Evolutionary conservation across 1,284 basidiomycete genomes (phyloP), one percentile per base, ranked within the genome.

Genomic region (Ganoderma leucocontextum): DNA sequence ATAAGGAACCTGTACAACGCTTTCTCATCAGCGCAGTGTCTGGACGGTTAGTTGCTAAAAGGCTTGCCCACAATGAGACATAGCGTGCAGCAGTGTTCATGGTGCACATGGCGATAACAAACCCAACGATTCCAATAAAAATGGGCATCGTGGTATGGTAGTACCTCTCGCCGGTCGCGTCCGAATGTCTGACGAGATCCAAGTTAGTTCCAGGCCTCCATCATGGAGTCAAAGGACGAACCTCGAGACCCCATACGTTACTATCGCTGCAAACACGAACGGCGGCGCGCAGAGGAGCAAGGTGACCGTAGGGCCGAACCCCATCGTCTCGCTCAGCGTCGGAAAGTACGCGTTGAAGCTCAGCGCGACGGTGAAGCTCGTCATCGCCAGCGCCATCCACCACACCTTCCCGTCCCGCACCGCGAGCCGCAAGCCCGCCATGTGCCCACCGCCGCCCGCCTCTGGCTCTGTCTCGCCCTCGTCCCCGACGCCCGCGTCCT

Each of bases 321-420:
- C 92, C 78, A 95, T 83, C 0, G 92, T 94, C 15, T 84, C 85
- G 25, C 83, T 86, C 63, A 91, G 79, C 1, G 90, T 91, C 12
- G 92, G 91, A 80, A 93, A 91, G 77, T 88, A 91, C n/a, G 88
- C 86, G 78, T 89, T 94, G 85, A 94, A 95, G 17, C 87, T 89
- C n/a, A 95, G 77, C 22, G 90, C 85, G 67, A 92, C 74, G 53
- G 86, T 84, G 76, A 74, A 72, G 64, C 73, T 82, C 38, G 83
- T 83, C 68, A 91, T 77, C 8, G 86, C 84, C 25, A 90, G 65
- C 35, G 89, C 82, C 70, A 93, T 81, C 83, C 86, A 89, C 88
- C 90, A 94, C 29, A 93, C 88, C 80, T 90, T 91, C 86, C 86
- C 87, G 76, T 95, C 93, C 47, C 82, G 83, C 59, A 93, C 61